These are phyloP conservation scores for Candida pseudoviswanathii DNA, from an alignment of 1,139 yeast genomes.

Conservation along the genomic window DNA sequence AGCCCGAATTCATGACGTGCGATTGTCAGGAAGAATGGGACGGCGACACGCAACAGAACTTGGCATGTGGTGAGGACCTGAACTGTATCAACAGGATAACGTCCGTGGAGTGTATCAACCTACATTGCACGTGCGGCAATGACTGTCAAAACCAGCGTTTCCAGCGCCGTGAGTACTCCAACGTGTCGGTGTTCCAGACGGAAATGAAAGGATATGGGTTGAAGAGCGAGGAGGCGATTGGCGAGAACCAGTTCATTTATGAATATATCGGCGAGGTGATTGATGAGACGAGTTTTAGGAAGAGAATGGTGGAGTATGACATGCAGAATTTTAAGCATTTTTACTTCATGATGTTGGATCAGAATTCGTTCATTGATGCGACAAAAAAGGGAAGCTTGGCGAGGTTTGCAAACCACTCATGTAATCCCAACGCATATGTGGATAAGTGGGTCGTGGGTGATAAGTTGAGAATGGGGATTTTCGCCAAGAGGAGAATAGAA, in stretches of 20 bases:
- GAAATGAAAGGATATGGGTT: constrained; percentile 89
- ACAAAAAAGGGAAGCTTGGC: constrained; percentile 86
- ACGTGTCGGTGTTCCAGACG: constrained; percentile 76
- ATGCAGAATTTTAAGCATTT: constrained; percentile 76
- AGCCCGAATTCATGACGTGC: constrained; percentile 78
- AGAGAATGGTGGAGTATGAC: constrained; percentile 76
- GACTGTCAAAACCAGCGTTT: constrained; percentile 87
- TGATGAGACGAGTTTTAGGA: constrained; percentile 69
- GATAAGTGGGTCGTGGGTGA: constrained; percentile 98
- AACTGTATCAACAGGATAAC: constrained; percentile 92
- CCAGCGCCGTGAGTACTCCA: constrained; percentile 71
- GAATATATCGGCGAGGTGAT: constrained; percentile 96
- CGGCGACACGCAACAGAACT: constrained; percentile 38
- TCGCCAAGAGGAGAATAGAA: constrained; percentile 73
- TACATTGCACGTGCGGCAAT: constrained; percentile 71
- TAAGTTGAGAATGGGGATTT: constrained; percentile 90
- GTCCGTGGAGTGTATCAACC: constrained; percentile 85
- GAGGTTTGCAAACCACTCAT: constrained; percentile 91
- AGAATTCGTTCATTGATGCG: constrained; percentile 93
- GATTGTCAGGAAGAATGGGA: constrained; percentile 69
- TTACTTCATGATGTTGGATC: constrained; percentile 96
- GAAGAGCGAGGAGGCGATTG: constrained; percentile 63
- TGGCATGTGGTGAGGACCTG: constrained; percentile 83
- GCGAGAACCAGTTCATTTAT: constrained; percentile 70
- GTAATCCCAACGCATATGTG: constrained; percentile 90